Conservation (phyloP, 495 filamentous ascomycete species). For the Cladorrhinum samala region DNA sequence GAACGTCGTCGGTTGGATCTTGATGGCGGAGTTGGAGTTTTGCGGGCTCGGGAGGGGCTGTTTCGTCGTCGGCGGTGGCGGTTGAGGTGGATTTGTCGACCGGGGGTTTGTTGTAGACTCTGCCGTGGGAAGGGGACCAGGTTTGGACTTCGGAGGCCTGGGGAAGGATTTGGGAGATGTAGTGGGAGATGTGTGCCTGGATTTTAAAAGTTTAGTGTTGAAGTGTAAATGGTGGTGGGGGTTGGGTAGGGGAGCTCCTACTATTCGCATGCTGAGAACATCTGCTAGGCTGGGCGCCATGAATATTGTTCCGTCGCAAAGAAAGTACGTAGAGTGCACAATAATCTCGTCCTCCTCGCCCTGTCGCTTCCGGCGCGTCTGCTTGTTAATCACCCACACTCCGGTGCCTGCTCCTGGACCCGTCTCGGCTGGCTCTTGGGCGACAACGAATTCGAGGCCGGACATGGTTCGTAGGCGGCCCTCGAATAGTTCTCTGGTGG, state of each 20-base stretch:
- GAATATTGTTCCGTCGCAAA: slow-evolving; percentile 80
- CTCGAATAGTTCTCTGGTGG: slow-evolving; percentile 76
- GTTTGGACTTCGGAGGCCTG: slow-evolving; percentile 51
- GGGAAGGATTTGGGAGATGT: slow-evolving; percentile 60
- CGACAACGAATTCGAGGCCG: slow-evolving; percentile 75
- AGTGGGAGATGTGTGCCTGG: slow-evolving; percentile 52
- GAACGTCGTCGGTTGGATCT: slow-evolving; percentile 28
- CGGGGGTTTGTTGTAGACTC: slow-evolving; percentile 60
- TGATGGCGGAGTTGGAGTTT: slow-evolving; percentile 14
- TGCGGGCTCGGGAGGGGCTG: slow-evolving; percentile 34
- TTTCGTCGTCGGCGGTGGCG: slow-evolving; percentile 34
- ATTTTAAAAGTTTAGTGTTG: slow-evolving; percentile 14
- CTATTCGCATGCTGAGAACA: slow-evolving; percentile 68
- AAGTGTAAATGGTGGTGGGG: not conserved
- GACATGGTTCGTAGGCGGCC: slow-evolving; percentile 67
- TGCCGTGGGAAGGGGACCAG: slow-evolving; percentile 68
- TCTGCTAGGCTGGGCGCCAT: slow-evolving; percentile 81
- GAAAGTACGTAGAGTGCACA: slow-evolving; percentile 72
- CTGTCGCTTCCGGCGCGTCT: slow-evolving; percentile 60
- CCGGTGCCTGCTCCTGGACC: slow-evolving; percentile 58
- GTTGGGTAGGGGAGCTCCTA: slow-evolving; percentile 31
- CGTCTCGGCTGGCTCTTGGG: slow-evolving; percentile 66
- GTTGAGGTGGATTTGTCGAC: slow-evolving; percentile 16
- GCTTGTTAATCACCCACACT: slow-evolving; percentile 90
- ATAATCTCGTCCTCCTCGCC: slow-evolving; percentile 57